Evolutionary conservation across 2,329 filamentous ascomycete species (phyloP).

Genomic region (Phialocephala sp.): DNA sequence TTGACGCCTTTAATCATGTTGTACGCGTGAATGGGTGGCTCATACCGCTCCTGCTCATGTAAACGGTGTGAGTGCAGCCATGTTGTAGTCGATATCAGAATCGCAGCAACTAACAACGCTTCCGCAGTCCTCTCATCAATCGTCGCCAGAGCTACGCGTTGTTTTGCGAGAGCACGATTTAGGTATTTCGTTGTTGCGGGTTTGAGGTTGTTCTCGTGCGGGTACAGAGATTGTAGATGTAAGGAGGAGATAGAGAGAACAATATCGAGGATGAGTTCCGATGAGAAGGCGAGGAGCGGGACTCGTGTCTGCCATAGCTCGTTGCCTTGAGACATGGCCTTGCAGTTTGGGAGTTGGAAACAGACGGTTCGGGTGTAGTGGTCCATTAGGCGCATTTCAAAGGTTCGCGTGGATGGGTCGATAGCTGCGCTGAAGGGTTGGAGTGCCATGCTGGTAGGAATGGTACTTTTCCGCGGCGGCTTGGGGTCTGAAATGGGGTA

Average conservation of each 20-base stretch:
- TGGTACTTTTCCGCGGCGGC: background rate
- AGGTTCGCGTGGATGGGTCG: no score
- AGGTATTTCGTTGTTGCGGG: slow-evolving; percentile 26
- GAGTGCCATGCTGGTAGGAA: background rate
- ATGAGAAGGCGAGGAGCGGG: slow-evolving; percentile 29
- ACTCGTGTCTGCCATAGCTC: slow-evolving; percentile 28
- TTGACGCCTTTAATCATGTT: slow-evolving; percentile 26
- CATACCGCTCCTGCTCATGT: slow-evolving; percentile 14
- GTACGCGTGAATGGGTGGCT: slow-evolving; percentile 28
- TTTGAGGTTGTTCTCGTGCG: slow-evolving; percentile 16
- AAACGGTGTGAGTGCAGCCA: slow-evolving; percentile 26
- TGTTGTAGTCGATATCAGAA: slow-evolving; percentile 27
- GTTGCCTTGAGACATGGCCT: background rate
- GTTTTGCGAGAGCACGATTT: slow-evolving; percentile 23
- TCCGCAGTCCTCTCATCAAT: slow-evolving; percentile 16
- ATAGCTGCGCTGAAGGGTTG: no score
- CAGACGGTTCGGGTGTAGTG: slow-evolving; percentile 18
- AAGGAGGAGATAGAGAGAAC: slow-evolving; percentile 26
- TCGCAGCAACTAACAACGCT: slow-evolving; percentile 24
- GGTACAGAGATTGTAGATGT: slow-evolving; percentile 22
- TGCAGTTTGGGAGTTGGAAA: slow-evolving; percentile 19
- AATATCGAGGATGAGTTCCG: slow-evolving; percentile 28
- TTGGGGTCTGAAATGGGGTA: background rate
- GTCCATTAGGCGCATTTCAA: background rate
- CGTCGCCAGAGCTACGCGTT: slow-evolving; percentile 21